Evolutionary conservation across 495 filamentous ascomycete genomes (phyloP), one percentile per base, ranked within the genome.

Genomic region (Clohesyomyces aquaticus): DNA sequence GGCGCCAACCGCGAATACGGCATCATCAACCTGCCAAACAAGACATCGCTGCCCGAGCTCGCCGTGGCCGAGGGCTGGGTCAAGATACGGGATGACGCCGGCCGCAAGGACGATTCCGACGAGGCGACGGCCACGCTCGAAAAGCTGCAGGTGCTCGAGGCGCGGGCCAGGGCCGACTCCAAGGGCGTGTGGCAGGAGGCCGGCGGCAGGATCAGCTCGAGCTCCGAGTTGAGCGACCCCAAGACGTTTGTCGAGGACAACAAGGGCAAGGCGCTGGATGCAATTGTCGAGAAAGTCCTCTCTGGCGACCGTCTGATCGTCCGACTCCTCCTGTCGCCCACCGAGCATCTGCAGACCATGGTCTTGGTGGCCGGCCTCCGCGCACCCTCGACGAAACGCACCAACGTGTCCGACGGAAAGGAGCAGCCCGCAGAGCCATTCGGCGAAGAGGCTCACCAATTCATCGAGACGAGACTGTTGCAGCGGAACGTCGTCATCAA

Each of bases 51-150:
- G 41, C 91, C 93, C 19, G 93, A 96, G 26, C 83, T 87, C 38
- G 79, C 86, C 53, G 87, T 96, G 45, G 82, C 88, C 59, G 88
- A 93, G 66, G 95, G 95, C 52, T 96, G 91, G 90, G 80, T 89
- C 58, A 95, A 91, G 72, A 79, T 99, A 38, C 83, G 95, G 51
- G 93, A 99, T 59, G 94, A 98, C 77, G 90, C 92, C 23, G 91
- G 91, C 60, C 82, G 87, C 42, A 91, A 90, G 65, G 91, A 96
- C 51, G 89, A 96, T 26, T 83, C 87, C 0, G 88, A 93, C 47
- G 88, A 92, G 47, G 80, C 86, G 12, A 69, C 85, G 46, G 78
- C 82, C 49, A 80, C 87, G 57, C 76, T 98, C 25, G 89, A 94
- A 61, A 86, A 86, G 57, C 82, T 99, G 45, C 84, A 87, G 52